Conservation (phyloP, 495 filamentous ascomycete species). For the Neurospora pannonica region DNA sequence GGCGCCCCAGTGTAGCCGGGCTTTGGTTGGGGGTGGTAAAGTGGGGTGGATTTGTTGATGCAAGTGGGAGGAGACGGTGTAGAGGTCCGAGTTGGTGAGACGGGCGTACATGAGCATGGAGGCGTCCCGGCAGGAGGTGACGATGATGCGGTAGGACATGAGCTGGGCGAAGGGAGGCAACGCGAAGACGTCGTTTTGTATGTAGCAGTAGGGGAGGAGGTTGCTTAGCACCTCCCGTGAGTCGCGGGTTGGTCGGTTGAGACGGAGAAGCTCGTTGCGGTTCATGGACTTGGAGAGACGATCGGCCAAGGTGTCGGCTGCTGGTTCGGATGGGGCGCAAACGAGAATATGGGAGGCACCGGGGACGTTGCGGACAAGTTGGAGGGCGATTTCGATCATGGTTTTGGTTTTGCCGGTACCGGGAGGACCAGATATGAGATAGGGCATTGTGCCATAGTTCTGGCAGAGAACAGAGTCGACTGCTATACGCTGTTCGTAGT, state of each 20-base stretch:
- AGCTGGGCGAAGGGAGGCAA: conserved; percentile 38
- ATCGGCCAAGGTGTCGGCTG: conserved; percentile 43
- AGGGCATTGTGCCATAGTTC: conserved; percentile 41
- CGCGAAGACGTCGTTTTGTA: conserved; percentile 35
- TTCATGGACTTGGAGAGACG: conserved; percentile 34
- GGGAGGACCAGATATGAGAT: conserved; percentile 44
- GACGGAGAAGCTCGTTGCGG: conserved; percentile 34
- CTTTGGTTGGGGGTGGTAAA: not conserved
- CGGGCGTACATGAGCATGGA: conserved; percentile 39
- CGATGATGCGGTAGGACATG: conserved; percentile 41
- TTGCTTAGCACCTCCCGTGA: conserved; percentile 39
- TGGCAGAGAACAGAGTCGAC: conserved; percentile 34
- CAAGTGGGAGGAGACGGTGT: conserved; percentile 14
- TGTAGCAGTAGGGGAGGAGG: conserved; percentile 40
- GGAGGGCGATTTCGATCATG: conserved; percentile 38
- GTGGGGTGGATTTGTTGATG: conserved; percentile 9
- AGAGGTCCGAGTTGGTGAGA: conserved; percentile 30
- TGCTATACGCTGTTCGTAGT: conserved; percentile 43
- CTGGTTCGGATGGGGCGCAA: conserved; percentile 48
- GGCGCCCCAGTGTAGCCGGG: conserved; percentile 41
- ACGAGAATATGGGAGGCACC: conserved; percentile 37
- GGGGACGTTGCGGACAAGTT: conserved; percentile 16
- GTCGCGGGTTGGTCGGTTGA: conserved; percentile 37
- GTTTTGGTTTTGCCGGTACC: conserved; percentile 50
- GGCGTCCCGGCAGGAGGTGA: conserved; percentile 43